phyloP scores from a whole-genome alignment of 164 flowering plant species.

The Liriodendron chinense region DNA sequence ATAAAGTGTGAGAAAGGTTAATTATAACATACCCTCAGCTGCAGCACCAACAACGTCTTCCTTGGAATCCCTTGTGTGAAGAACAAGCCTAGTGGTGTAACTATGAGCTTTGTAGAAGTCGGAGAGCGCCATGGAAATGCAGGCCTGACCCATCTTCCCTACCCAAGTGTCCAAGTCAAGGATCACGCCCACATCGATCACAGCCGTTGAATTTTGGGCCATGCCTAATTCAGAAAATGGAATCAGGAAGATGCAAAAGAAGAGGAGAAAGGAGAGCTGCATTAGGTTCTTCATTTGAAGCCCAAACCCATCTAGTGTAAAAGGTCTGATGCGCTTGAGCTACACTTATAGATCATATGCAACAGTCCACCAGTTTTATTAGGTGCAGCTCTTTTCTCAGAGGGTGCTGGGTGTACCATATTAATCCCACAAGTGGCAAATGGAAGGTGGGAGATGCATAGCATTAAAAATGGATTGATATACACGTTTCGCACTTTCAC shows the following conservation, averaged over 20 bases:
- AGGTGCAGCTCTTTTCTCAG: too few species aligned
- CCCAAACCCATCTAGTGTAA: neutral
- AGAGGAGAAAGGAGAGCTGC: neutral
- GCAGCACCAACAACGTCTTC: conserved; percentile 16
- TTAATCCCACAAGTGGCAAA: too few species aligned
- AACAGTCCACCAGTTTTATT: too few species aligned
- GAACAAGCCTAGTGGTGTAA: conserved; percentile 8
- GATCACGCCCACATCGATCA: conserved; percentile 16
- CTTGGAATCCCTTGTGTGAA: conserved; percentile 13
- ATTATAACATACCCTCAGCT: conserved; percentile 1
- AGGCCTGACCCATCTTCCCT: conserved; percentile 10
- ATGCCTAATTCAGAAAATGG: neutral
- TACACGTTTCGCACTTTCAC: too few species aligned
- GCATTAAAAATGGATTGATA: too few species aligned
- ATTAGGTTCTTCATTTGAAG: neutral
- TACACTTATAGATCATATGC: too few species aligned
- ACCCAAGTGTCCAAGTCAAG: conserved; percentile 9
- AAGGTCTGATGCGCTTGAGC: too few species aligned
- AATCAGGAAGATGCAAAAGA: neutral
- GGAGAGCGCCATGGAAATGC: conserved; percentile 18
- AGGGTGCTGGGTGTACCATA: neutral
- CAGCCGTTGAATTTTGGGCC: neutral
- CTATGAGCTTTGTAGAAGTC: conserved; percentile 12
- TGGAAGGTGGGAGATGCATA: too few species aligned
- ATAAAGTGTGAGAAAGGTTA: neutral